These are phyloP conservation scores for Arthromyces matolae DNA, from an alignment of 768 basidiomycete species.

Conservation along the genomic window DNA sequence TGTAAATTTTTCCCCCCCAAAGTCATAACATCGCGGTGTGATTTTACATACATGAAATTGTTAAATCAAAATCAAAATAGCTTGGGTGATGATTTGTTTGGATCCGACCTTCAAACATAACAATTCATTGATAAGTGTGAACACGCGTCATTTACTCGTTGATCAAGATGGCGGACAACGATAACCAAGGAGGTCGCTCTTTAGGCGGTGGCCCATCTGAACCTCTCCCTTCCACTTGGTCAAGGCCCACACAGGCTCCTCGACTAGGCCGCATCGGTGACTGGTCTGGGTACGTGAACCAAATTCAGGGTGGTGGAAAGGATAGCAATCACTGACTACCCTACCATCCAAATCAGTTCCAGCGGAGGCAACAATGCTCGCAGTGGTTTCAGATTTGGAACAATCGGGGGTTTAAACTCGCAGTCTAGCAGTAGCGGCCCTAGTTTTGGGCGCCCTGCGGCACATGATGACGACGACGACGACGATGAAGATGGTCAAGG, in stretches of 20 bases:
- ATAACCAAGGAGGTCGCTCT: constrained; percentile 38
- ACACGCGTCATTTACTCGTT: constrained; percentile 1
- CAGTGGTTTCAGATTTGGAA: constrained; percentile 24
- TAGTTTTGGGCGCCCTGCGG: constrained; percentile 12
- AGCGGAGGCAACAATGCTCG: constrained; percentile 12
- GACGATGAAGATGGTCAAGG: constrained; percentile 54
- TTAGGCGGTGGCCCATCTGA: constrained; percentile 47
- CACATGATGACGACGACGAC: constrained; percentile 27
- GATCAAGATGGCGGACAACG: constrained; percentile 33
- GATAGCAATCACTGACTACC: not conserved
- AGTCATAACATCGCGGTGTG: too few species aligned
- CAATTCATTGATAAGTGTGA: not conserved
- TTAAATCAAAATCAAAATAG: too few species aligned
- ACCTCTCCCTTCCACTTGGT: constrained; percentile 47
- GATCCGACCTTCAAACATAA: not conserved
- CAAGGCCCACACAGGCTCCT: constrained; percentile 31
- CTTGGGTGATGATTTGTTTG: too few species aligned
- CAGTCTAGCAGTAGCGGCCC: not conserved
- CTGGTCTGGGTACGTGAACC: constrained; percentile 34
- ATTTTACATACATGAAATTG: too few species aligned
- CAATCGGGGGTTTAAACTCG: constrained; percentile 24
- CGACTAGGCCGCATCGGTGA: constrained; percentile 54
- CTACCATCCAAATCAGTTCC: not conserved
- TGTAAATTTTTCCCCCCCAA: too few species aligned
- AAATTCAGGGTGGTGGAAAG: not conserved